phyloP scores from a whole-genome alignment of 2,329 filamentous ascomycete genomes.

The Arthrobotrys musiformis region DNA sequence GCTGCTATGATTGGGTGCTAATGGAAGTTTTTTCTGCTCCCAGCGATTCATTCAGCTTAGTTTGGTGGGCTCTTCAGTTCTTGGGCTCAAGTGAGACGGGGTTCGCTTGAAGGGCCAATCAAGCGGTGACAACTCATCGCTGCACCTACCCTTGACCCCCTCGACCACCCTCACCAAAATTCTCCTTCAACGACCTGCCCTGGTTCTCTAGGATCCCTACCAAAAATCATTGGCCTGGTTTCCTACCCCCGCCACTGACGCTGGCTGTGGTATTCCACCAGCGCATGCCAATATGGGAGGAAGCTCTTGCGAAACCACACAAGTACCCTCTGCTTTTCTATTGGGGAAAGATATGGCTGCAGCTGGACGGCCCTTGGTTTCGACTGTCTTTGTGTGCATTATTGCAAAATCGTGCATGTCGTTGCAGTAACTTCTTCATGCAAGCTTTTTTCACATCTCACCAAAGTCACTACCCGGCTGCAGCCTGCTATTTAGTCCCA shows the following conservation, averaged over 20 bases:
- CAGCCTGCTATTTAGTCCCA: conserved; percentile 45
- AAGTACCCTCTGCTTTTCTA: conserved; percentile 8
- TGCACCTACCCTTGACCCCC: conserved; percentile 52
- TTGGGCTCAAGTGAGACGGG: conserved; percentile 51
- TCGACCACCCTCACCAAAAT: conserved; percentile 50
- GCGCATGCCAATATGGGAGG: conserved; percentile 22
- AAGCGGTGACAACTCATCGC: conserved; percentile 56
- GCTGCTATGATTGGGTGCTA: conserved; percentile 48
- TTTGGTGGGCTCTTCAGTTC: conserved; percentile 35
- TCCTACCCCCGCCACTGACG: conserved; percentile 44
- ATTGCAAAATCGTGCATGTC: conserved; percentile 55
- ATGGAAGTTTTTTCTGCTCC: conserved; percentile 13
- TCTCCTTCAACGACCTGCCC: conserved; percentile 37
- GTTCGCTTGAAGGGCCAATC: conserved; percentile 55
- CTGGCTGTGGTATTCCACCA: conserved; percentile 38
- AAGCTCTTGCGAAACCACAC: conserved; percentile 8
- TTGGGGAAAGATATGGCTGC: conserved; percentile 38
- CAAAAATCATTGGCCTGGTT: conserved; percentile 36
- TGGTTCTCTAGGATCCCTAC: conserved; percentile 44
- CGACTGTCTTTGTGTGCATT: conserved; percentile 38
- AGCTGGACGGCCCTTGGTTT: conserved; percentile 17
- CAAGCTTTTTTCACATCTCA: conserved; percentile 55
- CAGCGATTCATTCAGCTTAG: conserved; percentile 29
- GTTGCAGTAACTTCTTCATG: conserved; percentile 50
- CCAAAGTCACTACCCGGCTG: conserved; percentile 36